Conservation (phyloP, 257 asterid genomes). For the Solanum stenotomum region DNA sequence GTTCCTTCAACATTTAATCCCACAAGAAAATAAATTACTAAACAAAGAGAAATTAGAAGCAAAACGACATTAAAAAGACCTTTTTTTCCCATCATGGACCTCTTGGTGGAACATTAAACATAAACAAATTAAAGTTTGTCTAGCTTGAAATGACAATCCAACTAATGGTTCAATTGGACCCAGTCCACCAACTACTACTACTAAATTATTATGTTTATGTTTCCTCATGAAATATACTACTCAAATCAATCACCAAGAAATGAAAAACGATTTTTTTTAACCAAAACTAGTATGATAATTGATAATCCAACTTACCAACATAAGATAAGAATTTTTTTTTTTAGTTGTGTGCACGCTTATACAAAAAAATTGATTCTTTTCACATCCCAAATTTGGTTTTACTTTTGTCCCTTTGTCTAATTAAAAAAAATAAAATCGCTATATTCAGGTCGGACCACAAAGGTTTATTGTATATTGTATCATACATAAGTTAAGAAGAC, state of each 20-base stretch:
- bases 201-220: neutral
- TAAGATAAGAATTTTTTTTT: neutral
- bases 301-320: neutral
- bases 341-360: neutral
- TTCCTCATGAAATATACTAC: neutral
- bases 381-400: neutral
- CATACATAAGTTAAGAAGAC: neutral
- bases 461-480: neutral
- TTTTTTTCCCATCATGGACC: neutral
- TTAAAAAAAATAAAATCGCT: accelerated
- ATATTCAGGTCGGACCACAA: neutral
- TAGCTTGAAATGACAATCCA: neutral
- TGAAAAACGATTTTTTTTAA: neutral
- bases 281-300: neutral
- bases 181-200: neutral
- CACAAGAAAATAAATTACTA: neutral
- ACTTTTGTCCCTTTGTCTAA: neutral
- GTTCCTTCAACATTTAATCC: constrained; percentile 38
- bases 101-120: neutral
- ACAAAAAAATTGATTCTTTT: neutral
- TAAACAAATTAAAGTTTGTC: neutral
- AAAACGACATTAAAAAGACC: neutral
- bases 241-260: neutral
- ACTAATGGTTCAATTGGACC: neutral
- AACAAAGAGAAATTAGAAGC: neutral